phyloP scores from a whole-genome alignment of 495 filamentous ascomycete species.

The Hyaloscypha hepaticicola region DNA sequence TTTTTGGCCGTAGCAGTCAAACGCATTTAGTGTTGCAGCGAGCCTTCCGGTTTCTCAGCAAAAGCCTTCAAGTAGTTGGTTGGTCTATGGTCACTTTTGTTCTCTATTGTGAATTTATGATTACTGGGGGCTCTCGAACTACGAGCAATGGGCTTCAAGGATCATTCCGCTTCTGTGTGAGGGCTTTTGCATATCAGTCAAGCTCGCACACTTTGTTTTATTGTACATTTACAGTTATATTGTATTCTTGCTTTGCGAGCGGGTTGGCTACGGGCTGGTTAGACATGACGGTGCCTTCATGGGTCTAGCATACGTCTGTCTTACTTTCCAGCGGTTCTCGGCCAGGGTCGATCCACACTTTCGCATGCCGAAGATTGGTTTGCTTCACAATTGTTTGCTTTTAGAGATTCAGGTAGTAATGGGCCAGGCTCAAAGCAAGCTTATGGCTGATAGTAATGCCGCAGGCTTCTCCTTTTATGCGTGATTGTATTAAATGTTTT shows the following conservation, averaged over 20 bases:
- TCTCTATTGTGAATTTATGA: slow-evolving; percentile 11
- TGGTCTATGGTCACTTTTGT: slow-evolving; percentile 11
- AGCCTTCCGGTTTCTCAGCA: not conserved
- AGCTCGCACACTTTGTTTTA: slow-evolving; percentile 9
- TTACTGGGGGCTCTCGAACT: slow-evolving; percentile 3
- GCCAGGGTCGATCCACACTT: not conserved
- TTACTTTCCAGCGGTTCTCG: not conserved
- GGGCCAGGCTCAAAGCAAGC: slow-evolving; percentile 24
- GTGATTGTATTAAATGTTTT: slow-evolving; percentile 14
- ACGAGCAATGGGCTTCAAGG: slow-evolving; percentile 5
- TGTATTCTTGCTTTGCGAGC: slow-evolving; percentile 19
- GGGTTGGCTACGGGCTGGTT: slow-evolving; percentile 14
- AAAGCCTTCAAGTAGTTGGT: slow-evolving; percentile 34
- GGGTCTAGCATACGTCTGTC: slow-evolving; percentile 4
- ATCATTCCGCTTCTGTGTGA: slow-evolving; percentile 4
- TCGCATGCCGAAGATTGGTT: slow-evolving; percentile 3
- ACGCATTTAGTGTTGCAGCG: slow-evolving; percentile 22
- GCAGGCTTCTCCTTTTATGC: slow-evolving; percentile 22
- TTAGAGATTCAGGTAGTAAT: slow-evolving; percentile 25
- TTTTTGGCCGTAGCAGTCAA: not conserved
- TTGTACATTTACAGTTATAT: slow-evolving; percentile 20
- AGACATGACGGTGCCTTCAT: slow-evolving; percentile 8
- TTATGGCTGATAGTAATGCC: slow-evolving; percentile 31
- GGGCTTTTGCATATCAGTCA: slow-evolving; percentile 12
- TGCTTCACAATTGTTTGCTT: slow-evolving; percentile 15